Evolutionary conservation across 495 filamentous ascomycete species (phyloP).

Genomic region (Xylaria venustula): DNA sequence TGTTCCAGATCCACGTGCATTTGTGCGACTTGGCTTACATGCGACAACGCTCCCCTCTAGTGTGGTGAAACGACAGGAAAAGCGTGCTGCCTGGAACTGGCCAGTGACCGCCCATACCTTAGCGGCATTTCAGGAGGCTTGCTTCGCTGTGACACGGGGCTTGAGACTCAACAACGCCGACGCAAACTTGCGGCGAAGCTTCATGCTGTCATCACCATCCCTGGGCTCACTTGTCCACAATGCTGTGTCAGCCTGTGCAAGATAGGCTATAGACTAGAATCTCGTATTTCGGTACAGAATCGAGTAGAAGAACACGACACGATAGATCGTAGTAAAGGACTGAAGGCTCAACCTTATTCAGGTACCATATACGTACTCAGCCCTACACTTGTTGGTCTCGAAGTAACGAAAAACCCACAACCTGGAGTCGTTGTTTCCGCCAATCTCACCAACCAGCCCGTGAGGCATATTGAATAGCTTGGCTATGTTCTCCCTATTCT

Average conservation of each 20-base stretch:
- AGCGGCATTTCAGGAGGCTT: too few relatives aligned
- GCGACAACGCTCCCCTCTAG: too few relatives aligned
- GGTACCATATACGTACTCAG: not conserved
- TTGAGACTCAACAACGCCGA: not conserved
- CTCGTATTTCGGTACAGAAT: not conserved
- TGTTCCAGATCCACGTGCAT: not conserved
- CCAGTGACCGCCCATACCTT: not conserved
- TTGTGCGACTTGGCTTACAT: not conserved
- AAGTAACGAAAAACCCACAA: not conserved
- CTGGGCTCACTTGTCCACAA: not conserved
- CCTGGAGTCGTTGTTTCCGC: not conserved
- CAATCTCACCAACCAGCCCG: not conserved
- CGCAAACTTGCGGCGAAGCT: not conserved
- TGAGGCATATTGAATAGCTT: too few relatives aligned
- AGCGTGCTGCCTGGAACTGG: not conserved
- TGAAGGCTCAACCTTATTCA: not conserved
- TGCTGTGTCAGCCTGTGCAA: not conserved
- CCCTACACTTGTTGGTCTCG: not conserved
- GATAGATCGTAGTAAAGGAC: not conserved
- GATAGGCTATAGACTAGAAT: not conserved
- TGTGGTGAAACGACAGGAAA: not conserved
- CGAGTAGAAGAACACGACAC: not conserved
- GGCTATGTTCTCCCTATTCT: not conserved
- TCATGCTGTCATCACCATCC: not conserved
- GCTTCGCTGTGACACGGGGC: too few relatives aligned